phyloP scores from a whole-genome alignment of 257 asterid species.

The Solanum medicagineum region DNA sequence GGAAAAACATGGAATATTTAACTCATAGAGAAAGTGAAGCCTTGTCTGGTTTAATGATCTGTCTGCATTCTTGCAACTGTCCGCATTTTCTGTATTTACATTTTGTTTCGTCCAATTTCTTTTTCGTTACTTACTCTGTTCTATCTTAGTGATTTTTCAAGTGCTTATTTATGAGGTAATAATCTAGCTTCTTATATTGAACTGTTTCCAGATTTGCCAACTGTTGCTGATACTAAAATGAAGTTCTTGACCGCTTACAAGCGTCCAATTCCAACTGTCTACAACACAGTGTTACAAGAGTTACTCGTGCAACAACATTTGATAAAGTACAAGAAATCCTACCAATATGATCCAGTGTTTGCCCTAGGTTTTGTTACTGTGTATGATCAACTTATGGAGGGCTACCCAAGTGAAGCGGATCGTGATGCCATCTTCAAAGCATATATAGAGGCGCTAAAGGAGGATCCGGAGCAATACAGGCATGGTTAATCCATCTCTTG shows the following conservation, averaged over 20 bases:
- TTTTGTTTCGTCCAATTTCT: background rate
- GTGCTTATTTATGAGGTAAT: background rate
- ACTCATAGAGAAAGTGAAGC: background rate
- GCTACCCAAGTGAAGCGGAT: conserved; percentile 75
- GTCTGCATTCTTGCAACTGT: background rate
- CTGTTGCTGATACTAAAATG: conserved; percentile 70
- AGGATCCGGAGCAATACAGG: conserved; percentile 87
- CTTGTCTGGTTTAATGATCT: background rate
- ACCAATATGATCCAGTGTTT: conserved; percentile 71
- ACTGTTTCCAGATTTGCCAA: conserved; percentile 58
- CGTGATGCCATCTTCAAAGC: conserved; percentile 79
- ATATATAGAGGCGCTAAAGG: conserved; percentile 63
- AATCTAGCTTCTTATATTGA: background rate
- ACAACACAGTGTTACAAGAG: conserved; percentile 77
- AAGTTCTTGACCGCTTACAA: conserved; percentile 79
- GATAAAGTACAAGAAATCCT: conserved; percentile 73
- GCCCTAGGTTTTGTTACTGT: conserved; percentile 94
- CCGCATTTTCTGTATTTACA: background rate
- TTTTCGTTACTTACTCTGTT: background rate
- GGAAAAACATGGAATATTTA: background rate
- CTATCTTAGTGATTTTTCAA: background rate
- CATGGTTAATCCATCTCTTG: conserved; percentile 7
- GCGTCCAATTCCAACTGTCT: conserved; percentile 86
- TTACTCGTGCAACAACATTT: conserved; percentile 91
- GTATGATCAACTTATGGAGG: conserved; percentile 90